phyloP scores from a whole-genome alignment of 2,329 filamentous ascomycete genomes.

The Neonectria magnoliae region DNA sequence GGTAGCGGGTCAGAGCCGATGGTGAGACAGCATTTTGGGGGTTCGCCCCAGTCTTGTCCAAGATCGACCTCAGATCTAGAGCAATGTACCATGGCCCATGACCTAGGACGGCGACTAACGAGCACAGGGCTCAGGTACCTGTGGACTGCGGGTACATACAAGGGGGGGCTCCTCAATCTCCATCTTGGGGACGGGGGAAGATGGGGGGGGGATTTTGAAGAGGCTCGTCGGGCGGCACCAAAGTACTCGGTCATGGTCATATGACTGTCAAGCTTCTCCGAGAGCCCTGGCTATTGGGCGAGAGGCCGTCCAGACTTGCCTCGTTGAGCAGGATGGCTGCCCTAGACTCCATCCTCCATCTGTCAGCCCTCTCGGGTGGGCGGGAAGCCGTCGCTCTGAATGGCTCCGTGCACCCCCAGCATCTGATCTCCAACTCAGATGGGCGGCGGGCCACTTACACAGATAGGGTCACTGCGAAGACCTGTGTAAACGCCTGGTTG shows the following conservation, averaged over 20 bases:
- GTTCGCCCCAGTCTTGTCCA: conserved; percentile 26
- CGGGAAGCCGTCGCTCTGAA: conserved; percentile 14
- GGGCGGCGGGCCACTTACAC: conserved; percentile 14
- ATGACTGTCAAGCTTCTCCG: conserved; percentile 29
- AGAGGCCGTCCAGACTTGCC: conserved; percentile 4
- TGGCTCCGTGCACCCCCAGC: conserved; percentile 12
- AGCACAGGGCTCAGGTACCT: conserved; percentile 22
- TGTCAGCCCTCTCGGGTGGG: conserved; percentile 24
- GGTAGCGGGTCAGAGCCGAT: conserved; percentile 30
- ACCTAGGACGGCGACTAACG: conserved; percentile 3
- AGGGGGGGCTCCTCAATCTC: conserved; percentile 6
- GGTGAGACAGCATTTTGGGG: conserved; percentile 29
- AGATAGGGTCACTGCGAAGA: neutral
- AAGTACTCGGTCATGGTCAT: conserved; percentile 23
- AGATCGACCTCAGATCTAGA: conserved; percentile 33
- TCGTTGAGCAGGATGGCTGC: conserved; percentile 9
- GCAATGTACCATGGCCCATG: conserved; percentile 11
- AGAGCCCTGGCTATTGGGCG: conserved; percentile 20
- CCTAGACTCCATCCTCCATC: conserved; percentile 23
- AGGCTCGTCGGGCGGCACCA: conserved; percentile 14
- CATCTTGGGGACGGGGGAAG: conserved; percentile 19
- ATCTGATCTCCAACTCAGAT: conserved; percentile 10
- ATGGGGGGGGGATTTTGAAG: conserved; percentile 8
- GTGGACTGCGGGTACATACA: conserved; percentile 19
- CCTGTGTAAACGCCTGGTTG: neutral